phyloP scores from a whole-genome alignment of 1,284 basidiomycete species.

The Tilletia walkeri region DNA sequence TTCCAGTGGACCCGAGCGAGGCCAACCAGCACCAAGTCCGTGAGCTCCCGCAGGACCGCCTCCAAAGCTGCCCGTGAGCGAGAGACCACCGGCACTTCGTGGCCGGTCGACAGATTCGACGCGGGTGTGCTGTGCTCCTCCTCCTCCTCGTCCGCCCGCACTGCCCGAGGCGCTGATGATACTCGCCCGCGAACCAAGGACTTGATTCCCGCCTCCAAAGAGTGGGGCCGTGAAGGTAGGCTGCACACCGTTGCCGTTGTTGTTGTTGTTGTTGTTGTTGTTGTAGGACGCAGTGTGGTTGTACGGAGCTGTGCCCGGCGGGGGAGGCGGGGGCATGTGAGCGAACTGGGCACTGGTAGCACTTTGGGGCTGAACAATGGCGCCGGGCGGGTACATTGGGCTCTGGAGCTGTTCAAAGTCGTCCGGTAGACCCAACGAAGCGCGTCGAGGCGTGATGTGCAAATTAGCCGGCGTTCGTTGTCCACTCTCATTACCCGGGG shows the following conservation, averaged over 20 bases:
- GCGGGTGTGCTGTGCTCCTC: not conserved
- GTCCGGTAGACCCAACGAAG: not conserved
- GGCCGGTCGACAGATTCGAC: slow-evolving; percentile 4
- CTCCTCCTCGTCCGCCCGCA: not conserved
- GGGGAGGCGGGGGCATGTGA: not conserved
- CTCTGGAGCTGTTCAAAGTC: not conserved
- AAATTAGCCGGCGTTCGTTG: not conserved
- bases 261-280: not conserved
- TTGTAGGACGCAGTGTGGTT: not conserved
- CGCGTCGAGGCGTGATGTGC: not conserved
- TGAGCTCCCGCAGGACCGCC: not conserved
- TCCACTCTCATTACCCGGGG: not conserved
- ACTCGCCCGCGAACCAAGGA: not conserved
- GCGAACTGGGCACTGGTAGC: not conserved
- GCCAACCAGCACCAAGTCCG: not conserved
- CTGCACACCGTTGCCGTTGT: not conserved
- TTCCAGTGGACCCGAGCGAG: not conserved
- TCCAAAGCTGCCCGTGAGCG: slow-evolving; percentile 5
- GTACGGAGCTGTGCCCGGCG: not conserved
- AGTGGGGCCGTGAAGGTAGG: too few relatives aligned
- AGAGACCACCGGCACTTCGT: not conserved
- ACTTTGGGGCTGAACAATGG: not conserved
- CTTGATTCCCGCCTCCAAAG: too few relatives aligned
- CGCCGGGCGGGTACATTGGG: not conserved
- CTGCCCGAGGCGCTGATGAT: not conserved